Base-by-base conservation (phyloP, 305 asterid genomes). In the Caryopteris hybrid region DNA sequence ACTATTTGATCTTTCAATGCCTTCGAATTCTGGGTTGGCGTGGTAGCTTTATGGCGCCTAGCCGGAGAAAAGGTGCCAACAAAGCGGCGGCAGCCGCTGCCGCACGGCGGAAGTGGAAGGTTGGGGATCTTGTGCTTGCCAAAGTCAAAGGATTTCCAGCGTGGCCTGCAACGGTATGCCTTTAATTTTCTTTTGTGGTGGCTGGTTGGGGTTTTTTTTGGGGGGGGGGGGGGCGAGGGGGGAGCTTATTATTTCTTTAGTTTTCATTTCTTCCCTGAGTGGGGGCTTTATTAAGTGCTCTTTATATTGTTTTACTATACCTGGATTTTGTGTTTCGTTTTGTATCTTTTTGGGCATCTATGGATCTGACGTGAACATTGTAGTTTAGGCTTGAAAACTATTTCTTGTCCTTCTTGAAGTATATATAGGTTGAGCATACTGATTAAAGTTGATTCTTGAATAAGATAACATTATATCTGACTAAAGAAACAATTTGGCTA, bases 121-220 rank as follows among this genome's bases (percentile, higher is more conserved):
- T 91, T 38, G 97, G 96, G 22, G 97, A 93, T 83, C 99, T 94
- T 45, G 99, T 94, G 67, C 96, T 94, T 74, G 99, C 99, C 50
- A 94, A 94, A 77, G 96, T 94, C 73, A 94, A 94, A 76, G 99
- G 99, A 0, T 91, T 88, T 70, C 97, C 96, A 27, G 95, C 99
- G 13, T 94, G 99, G 99, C 99, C 99, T 41, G 99, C 99, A 11
- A 86, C 77, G 86, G 99, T 94, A 82, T 46, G 84, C 52, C 4
- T 42, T 36, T 25, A 45, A 11, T 12, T 47, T 76, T 23, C 42
- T 9, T 14, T 43, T 18, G 46, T 57, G 9, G 46, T 57, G 29
- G 16, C 29, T 56, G 17, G 8, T 43, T n/a, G 43, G 43, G 43
- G 7, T 5, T 5, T 45, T 45, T n/a, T n/a, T n/a, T n/a, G n/a